phyloP scores from a whole-genome alignment of 2,329 filamentous ascomycete genomes.

The Aspergillus sp. region DNA sequence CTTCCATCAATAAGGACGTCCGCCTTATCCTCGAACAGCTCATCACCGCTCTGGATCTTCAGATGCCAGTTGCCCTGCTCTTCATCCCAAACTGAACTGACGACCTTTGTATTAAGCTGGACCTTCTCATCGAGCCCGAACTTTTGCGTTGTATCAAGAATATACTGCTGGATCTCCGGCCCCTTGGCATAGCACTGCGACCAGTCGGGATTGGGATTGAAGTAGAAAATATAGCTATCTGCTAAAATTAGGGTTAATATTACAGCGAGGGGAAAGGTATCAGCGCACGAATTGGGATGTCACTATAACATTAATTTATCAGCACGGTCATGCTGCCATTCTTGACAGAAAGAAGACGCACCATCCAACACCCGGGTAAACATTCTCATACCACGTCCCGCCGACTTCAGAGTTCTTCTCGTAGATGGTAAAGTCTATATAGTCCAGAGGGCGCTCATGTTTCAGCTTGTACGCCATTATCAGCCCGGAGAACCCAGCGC shows the following conservation, averaged over 20 bases:
- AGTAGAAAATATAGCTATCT: constrained; percentile 6
- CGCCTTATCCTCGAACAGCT: constrained; percentile 21
- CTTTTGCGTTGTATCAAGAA: constrained; percentile 38
- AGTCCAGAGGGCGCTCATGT: not conserved
- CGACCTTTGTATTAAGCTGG: constrained; percentile 21
- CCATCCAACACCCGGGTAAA: constrained; percentile 2
- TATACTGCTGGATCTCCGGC: constrained; percentile 46
- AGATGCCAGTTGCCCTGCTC: constrained; percentile 20
- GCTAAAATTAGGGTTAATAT: too few relatives aligned
- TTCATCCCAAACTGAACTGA: constrained; percentile 40
- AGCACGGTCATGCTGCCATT: not conserved
- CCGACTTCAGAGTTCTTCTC: constrained; percentile 3
- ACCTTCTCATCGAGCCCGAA: constrained; percentile 40
- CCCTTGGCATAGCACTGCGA: constrained; percentile 42
- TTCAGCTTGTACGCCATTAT: constrained; percentile 43
- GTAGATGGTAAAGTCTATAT: not conserved
- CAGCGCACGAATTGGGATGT: not conserved
- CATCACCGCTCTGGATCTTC: constrained; percentile 10
- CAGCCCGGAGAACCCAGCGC: constrained; percentile 34
- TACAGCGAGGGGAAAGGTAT: not conserved
- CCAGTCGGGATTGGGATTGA: constrained; percentile 41
- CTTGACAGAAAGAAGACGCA: too few relatives aligned
- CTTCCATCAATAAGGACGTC: constrained; percentile 30
- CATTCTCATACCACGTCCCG: constrained; percentile 5
- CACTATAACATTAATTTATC: not conserved